Percentiles rank a stretch among this genome's conserved stretches.
Conservation (phyloP, 2,329 filamentous ascomycete genomes). For the Daldinia eschscholtzii region DNA sequence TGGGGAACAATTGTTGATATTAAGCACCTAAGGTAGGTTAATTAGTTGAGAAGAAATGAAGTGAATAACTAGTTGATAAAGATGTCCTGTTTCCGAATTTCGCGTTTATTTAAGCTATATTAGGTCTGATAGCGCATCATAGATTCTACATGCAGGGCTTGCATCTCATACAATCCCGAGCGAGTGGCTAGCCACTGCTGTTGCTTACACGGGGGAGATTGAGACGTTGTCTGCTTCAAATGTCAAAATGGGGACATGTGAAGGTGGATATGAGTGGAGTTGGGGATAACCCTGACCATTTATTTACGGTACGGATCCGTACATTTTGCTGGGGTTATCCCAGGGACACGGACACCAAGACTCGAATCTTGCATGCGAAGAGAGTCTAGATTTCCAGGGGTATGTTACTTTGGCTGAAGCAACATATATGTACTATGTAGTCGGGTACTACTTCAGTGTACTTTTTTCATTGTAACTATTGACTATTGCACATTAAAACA, state of each 20-base stretch:
- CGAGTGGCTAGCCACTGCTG: conserved; percentile 21
- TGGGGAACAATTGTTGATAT: neutral
- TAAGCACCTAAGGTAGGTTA: neutral
- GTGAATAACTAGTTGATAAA: neutral
- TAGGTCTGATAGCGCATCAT: conserved; percentile 1
- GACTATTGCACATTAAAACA: neutral
- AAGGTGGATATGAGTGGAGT: conserved; percentile 37
- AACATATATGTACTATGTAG: no score
- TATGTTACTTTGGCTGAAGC: neutral
- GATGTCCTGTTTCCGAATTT: neutral
- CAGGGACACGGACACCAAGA: conserved; percentile 4
- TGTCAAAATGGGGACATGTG: conserved; percentile 31
- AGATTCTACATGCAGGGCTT: conserved; percentile 19
- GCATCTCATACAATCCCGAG: conserved; percentile 9
- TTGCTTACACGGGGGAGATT: conserved; percentile 29
- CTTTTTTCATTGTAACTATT: neutral
- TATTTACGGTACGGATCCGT: neutral
- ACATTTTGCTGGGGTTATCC: neutral
- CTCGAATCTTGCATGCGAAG: neutral
- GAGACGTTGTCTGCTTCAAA: conserved; percentile 46
- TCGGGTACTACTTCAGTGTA: neutral
- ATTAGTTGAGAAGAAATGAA: neutral
- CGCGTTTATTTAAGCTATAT: conserved; percentile 14
- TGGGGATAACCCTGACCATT: conserved; percentile 19
- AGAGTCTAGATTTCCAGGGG: conserved; percentile 6